Evolutionary conservation across 495 filamentous ascomycete species (phyloP), one percentile per base, ranked within the genome.

Genomic region (Aspergillus carlsbadensis): DNA sequence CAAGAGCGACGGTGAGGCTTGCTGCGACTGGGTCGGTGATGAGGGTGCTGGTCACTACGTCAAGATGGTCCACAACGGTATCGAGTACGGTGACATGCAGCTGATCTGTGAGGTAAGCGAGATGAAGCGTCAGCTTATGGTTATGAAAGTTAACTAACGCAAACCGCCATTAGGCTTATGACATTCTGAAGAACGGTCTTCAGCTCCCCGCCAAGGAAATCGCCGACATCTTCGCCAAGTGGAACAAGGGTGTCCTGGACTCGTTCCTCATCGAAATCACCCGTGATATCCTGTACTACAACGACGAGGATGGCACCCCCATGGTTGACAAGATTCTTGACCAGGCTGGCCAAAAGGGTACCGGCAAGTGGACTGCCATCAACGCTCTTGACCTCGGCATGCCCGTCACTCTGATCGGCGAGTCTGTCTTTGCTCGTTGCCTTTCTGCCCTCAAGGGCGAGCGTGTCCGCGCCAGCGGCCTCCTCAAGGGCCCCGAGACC

Each of bases 11-110:
- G 87, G 86, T 60, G 95, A 98, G 82, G 74, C 94, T 40, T 98
- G 94, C 84, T 98, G 94, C 72, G 92, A 98, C 76, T 98, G 94
- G 94, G 94, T 98, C 63, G 94, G 94, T 81, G 94, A 98, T 80
- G 92, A 96, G 72, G 94, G 94, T 82, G 87, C 94, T 70, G 94
- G 94, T 58, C 94, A 98, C 84, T 98, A 96, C 82, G 92, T 98
- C 80, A 98, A 98, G 88, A 98, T 98, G 95, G 94, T 98, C 56
- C 94, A 98, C 87, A 98, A 98, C 75, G 94, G 94, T 84, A 98
- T 98, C 69, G 94, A 98, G 79, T 98, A 98, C 71, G 94, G 94
- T 87, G 94, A 98, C 77, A 98, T 98, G 94, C 94, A 98, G 83
- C 81, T 98, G 71, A 98, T 98, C 75, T 95, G 89, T 77, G 94